Evolutionary conservation across 257 asterid species (phyloP), one percentile per base, ranked within the genome.

Genomic region (Nicotiana knightiana): DNA sequence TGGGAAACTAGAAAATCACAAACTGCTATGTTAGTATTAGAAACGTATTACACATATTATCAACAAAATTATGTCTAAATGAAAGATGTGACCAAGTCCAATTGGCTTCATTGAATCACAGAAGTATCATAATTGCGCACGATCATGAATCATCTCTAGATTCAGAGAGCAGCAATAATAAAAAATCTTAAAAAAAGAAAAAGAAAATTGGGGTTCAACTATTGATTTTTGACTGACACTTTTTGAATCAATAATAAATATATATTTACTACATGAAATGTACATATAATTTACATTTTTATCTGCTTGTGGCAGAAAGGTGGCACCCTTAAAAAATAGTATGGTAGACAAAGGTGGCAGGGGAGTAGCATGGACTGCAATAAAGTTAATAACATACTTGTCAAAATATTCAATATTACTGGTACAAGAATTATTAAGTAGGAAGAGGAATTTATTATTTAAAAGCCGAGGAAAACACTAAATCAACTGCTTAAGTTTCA

Each of bases 341-440:
- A n/a, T 4, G 33, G 11, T n/a, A 70, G 77, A 43, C 77, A 70
- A 70, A 43, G 24, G 78, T 70, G 59, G 78, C 59, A 70, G 78
- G 35, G 58, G 5, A 70, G 58, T 70, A 70, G 78, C 59, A 70
- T 70, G 58, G 59, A 21, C 78, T 11, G 11, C 4, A 67, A 67
- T 67, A 67, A 67, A 37, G 17, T 68, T 68, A 11, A 13, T 12
- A 3, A 1, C 16, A 32, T 67, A 39, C 3, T 39, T n/a, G 35
- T 11, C n/a, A n/a, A 37, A 68, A 68, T 39, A 68, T 1, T 68
- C 57, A 5, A 33, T 17, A 16, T 33, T 21, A 67, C 26, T 17
- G 76, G 15, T 11, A 37, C 30, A 9, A 6, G 7, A 62, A 67
- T 67, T 18, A 67, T 18, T 18, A 18, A 37, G 76, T 37, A 9